phyloP scores from a whole-genome alignment of 257 asterid species.

The Thymus mandschuricus region DNA sequence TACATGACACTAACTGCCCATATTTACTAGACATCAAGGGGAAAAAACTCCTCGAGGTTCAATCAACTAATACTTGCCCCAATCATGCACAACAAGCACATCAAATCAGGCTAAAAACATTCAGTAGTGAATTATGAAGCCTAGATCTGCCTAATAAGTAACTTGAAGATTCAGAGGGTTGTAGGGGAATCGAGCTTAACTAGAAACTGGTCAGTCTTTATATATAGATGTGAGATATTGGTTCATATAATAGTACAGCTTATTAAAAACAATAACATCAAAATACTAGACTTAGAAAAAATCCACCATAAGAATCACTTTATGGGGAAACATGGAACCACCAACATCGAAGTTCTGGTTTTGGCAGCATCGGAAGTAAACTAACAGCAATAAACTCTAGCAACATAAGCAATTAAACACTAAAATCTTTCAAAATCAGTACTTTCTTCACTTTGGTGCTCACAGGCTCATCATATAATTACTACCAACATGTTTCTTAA shows the following conservation, averaged over 20 bases:
- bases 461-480: background rate
- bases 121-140: background rate
- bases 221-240: background rate
- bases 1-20: background rate
- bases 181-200: background rate
- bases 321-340: background rate
- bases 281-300: background rate
- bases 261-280: background rate
- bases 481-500: background rate
- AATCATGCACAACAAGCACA: background rate
- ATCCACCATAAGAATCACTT: background rate
- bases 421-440: background rate
- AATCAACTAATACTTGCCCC: background rate
- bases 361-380: background rate
- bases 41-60: background rate
- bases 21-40: too few relatives aligned
- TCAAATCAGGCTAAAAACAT: background rate
- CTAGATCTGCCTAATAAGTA: background rate
- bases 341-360: background rate
- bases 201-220: background rate
- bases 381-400: background rate
- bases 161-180: background rate
- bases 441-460: background rate
- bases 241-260: background rate
- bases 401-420: background rate